These are phyloP conservation scores for Umbelopsis sp. DNA, from an alignment of 192 early-diverging fungal species.

Conservation along the genomic window DNA sequence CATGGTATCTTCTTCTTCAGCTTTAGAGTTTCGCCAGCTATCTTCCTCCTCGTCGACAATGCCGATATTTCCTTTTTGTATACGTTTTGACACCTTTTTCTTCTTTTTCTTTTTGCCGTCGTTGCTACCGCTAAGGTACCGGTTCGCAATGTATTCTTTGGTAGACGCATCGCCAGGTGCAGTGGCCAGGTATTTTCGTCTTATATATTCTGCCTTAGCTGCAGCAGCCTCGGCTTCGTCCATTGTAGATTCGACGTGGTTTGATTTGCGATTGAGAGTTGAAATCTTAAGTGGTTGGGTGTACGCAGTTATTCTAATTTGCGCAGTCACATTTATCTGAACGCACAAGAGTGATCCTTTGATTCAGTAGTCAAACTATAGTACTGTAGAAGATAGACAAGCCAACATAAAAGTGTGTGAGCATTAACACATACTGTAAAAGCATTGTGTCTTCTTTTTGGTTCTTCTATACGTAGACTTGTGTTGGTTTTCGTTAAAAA, in stretches of 20 bases:
- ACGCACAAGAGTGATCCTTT: too few species aligned
- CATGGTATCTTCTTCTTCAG: slow-evolving; percentile 9
- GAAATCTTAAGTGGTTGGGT: too few species aligned
- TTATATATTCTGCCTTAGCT: slow-evolving; percentile 24
- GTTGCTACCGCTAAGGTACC: slow-evolving; percentile 26
- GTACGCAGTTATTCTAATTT: too few species aligned
- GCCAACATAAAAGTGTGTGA: too few species aligned
- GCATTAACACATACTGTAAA: too few species aligned
- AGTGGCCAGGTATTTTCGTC: slow-evolving; percentile 37
- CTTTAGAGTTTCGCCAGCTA: slow-evolving; percentile 21
- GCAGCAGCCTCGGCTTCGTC: slow-evolving; percentile 5
- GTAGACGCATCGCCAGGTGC: slow-evolving; percentile 39
- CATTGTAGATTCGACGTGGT: background rate
- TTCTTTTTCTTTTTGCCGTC: slow-evolving; percentile 41
- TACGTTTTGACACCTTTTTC: slow-evolving; percentile 31
- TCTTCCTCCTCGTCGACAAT: slow-evolving; percentile 44
- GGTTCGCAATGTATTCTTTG: slow-evolving; percentile 42
- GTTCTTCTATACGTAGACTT: too few species aligned
- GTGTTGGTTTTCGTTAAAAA: too few species aligned
- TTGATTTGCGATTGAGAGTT: too few species aligned
- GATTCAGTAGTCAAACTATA: too few species aligned
- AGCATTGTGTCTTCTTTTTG: too few species aligned
- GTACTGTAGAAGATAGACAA: too few species aligned
- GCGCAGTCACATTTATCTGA: too few species aligned
- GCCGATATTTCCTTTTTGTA: slow-evolving; percentile 40